Evolutionary conservation across 371 early-diverging fungal species (phyloP), one percentile per base, ranked within the genome.

Genomic region (Thermomucor indicae-seudaticae): DNA sequence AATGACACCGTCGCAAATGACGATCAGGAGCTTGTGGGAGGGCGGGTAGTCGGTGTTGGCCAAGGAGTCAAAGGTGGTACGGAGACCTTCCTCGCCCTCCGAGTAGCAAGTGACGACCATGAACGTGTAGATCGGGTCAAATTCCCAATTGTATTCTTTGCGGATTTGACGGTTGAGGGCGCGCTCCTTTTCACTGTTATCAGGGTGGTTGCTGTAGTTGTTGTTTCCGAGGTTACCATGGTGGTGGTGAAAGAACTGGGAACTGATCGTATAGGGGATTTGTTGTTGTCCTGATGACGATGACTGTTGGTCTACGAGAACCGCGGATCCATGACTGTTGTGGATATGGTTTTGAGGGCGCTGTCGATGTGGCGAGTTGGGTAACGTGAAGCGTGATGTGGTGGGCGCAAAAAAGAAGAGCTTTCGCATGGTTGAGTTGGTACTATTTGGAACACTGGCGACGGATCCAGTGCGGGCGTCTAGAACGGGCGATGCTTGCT

Each of bases 21-120:
- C 85, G 16, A 92, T 64, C 22, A 97, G 78, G 51, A 95, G 64
- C 69, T 95, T 93, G 49, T 90, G 82, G 4, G 84, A 76, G 28
- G 87, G 77, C 1, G 85, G 86, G 60, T 91, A 93, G 40, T 90
- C 86, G 4, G 94, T 91, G 25, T 72, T 76, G 44, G 89, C 85
- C 19, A 97, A 70, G 47, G 93, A 93, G 60, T 96, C 92, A 17
- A 97, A 63, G 19, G 98, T 97, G 5, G 83, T 82, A 25, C 88
- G 79, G 24, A 96, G 63, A 0, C 90, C 89, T 45, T 86, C 87
- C 62, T 83, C 83, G 43, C 92, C 86, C 68, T 93, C 94, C 17
- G 89, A 87, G 64, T 93, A 93, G 57, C 88, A 87, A 8, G 92
- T 89, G 1, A 80, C 86, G 17, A 86, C 76, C 64, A 84, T 67